phyloP scores from a whole-genome alignment of 495 filamentous ascomycete species.

The Immersiella caudata region DNA sequence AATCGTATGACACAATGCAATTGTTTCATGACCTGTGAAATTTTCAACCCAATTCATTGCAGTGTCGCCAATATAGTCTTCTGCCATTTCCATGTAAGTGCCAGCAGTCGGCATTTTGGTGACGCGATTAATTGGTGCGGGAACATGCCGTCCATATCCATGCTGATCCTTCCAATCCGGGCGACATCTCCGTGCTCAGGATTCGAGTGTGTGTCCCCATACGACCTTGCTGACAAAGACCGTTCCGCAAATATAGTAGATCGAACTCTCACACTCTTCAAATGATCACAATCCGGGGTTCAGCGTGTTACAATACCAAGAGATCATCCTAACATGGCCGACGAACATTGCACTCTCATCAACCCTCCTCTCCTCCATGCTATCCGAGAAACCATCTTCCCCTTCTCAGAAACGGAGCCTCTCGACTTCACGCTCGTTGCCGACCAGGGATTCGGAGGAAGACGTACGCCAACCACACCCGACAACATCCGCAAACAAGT shows the following conservation, averaged over 20 bases:
- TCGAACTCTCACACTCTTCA: too few relatives aligned
- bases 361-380: constrained; percentile 21
- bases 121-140: too few relatives aligned
- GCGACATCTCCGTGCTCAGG: too few relatives aligned
- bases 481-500: not conserved
- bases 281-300: not conserved
- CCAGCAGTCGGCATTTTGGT: too few relatives aligned
- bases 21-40: too few relatives aligned
- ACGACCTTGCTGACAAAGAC: not conserved
- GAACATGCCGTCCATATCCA: too few relatives aligned
- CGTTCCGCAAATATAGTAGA: not conserved
- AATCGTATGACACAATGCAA: too few relatives aligned
- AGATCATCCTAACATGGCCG: not conserved
- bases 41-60: too few relatives aligned
- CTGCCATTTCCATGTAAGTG: too few relatives aligned
- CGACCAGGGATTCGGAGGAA: constrained; percentile 22
- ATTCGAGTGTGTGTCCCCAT: not conserved
- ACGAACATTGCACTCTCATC: constrained; percentile 11
- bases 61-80: too few relatives aligned
- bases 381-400: constrained; percentile 17
- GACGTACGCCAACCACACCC: not conserved
- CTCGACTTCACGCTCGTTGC: constrained; percentile 26
- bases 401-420: constrained; percentile 11
- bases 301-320: not conserved
- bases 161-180: too few relatives aligned